phyloP scores from a whole-genome alignment of 768 basidiomycete species.

The Tulasnella sp. region DNA sequence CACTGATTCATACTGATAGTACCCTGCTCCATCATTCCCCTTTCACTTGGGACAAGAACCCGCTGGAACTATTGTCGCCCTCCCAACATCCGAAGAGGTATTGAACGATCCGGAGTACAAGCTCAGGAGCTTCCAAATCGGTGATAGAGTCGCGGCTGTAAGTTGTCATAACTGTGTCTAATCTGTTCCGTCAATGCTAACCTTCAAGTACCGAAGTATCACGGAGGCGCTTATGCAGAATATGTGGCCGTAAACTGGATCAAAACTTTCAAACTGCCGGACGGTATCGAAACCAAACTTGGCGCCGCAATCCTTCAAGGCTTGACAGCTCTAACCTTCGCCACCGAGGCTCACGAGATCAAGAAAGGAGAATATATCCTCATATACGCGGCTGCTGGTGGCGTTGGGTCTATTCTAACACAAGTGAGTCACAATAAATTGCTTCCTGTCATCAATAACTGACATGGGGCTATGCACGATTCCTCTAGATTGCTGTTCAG shows the following conservation, averaged over 20 bases:
- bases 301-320: slow-evolving; percentile 63
- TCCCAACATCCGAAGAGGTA: slow-evolving; percentile 54
- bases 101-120: slow-evolving; percentile 50
- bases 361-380: slow-evolving; percentile 67
- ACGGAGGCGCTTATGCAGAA: slow-evolving; percentile 42
- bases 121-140: slow-evolving; percentile 48
- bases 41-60: slow-evolving; percentile 64
- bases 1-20: slow-evolving; percentile 30
- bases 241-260: slow-evolving; percentile 57
- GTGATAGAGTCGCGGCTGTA: slow-evolving; percentile 63
- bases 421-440: slow-evolving; percentile 23
- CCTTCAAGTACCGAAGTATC: slow-evolving; percentile 19
- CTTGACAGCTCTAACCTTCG: slow-evolving; percentile 61
- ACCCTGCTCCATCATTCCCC: slow-evolving; percentile 43
- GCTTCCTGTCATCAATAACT: neutral
- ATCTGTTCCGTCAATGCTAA: neutral
- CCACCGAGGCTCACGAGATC: slow-evolving; percentile 76
- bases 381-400: slow-evolving; percentile 86
- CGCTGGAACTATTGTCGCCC: slow-evolving; percentile 57
- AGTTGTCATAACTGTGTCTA: slow-evolving; percentile 19
- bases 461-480: neutral
- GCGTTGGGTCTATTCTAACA: slow-evolving; percentile 42
- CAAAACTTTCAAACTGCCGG: slow-evolving; percentile 51
- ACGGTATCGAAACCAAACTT: slow-evolving; percentile 39
- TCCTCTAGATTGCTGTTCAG: slow-evolving; percentile 53